phyloP scores from a whole-genome alignment of 169 alveolate species.

The Eimeria brunetti region DNA sequence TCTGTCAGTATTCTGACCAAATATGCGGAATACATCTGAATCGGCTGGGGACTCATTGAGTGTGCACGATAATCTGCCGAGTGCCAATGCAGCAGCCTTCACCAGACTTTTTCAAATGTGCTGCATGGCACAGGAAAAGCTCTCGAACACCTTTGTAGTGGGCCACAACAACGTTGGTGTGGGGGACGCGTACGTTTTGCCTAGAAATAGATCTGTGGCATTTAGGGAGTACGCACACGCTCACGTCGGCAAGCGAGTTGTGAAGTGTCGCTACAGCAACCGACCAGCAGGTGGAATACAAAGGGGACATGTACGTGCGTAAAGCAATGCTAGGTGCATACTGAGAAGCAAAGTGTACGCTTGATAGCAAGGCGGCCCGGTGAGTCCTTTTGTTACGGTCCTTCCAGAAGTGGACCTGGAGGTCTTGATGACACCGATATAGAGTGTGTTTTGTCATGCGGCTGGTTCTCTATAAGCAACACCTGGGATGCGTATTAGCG shows the following conservation, averaged over 20 bases:
- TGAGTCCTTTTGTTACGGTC: neutral
- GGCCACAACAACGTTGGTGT: neutral
- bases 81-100: neutral
- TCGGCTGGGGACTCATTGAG: neutral
- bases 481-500: neutral
- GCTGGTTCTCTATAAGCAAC: too few relatives aligned
- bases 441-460: too few relatives aligned
- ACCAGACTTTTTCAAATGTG: neutral
- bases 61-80: neutral
- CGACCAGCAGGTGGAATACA: neutral
- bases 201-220: neutral
- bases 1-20: neutral
- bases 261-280: neutral
- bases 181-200: neutral
- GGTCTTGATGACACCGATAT: too few relatives aligned
- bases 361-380: neutral
- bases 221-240: constrained; percentile 12
- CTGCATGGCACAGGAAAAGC: neutral
- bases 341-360: neutral
- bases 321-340: neutral
- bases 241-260: neutral
- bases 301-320: neutral
- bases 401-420: too few relatives aligned
- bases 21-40: neutral
- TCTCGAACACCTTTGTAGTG: neutral